Conservation (phyloP, 2,329 filamentous ascomycete genomes). For the Paramyrothecium roridum region DNA sequence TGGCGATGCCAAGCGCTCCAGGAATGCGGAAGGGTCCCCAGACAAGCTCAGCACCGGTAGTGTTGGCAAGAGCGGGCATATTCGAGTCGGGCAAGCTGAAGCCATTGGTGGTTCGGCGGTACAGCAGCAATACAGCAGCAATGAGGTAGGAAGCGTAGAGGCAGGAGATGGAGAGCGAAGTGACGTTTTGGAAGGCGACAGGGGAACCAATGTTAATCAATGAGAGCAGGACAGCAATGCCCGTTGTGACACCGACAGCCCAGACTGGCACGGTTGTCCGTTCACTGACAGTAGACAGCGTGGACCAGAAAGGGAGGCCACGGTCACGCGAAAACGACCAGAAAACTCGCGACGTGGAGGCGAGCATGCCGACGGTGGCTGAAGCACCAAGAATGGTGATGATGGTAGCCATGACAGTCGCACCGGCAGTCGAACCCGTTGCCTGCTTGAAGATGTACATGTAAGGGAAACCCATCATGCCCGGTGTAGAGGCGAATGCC, state of each 20-base stretch:
- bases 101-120: slow-evolving; percentile 22
- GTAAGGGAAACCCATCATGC: slow-evolving; percentile 45
- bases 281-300: slow-evolving; percentile 19
- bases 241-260: slow-evolving; percentile 19
- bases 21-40: slow-evolving; percentile 57
- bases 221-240: slow-evolving; percentile 23
- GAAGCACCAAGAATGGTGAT: slow-evolving; percentile 45
- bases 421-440: slow-evolving; percentile 42
- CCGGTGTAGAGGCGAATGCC: slow-evolving; percentile 40
- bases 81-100: slow-evolving; percentile 18
- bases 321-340: slow-evolving; percentile 46
- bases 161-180: slow-evolving; percentile 24
- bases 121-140: slow-evolving; percentile 20
- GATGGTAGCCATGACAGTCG: slow-evolving; percentile 46
- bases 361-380: slow-evolving; percentile 50
- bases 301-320: slow-evolving; percentile 25
- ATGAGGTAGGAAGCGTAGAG: slow-evolving; percentile 27
- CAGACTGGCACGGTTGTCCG: slow-evolving; percentile 23
- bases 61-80: slow-evolving; percentile 23
- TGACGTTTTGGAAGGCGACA: slow-evolving; percentile 24
- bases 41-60: slow-evolving; percentile 21
- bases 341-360: slow-evolving; percentile 53
- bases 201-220: slow-evolving; percentile 29
- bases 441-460: slow-evolving; percentile 56
- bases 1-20: slow-evolving; percentile 46